phyloP scores from a whole-genome alignment of 441 rosid species.

The Croton setiger region DNA sequence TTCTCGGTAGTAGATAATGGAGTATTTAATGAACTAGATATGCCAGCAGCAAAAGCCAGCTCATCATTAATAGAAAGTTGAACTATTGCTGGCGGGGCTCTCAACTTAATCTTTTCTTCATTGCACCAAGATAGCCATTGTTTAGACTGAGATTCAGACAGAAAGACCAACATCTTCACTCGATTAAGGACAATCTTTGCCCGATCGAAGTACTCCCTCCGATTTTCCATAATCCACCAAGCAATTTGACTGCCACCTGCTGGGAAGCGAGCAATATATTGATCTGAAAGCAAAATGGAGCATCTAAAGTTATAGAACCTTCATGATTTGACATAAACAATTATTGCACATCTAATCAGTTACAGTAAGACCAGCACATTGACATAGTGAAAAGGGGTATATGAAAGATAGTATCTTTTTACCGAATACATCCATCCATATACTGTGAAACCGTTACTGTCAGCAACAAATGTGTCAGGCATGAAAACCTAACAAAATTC shows the following conservation, averaged over 20 bases:
- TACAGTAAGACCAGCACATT: neutral
- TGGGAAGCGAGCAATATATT: constrained; percentile 77
- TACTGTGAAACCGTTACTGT: neutral
- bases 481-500: neutral
- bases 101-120: constrained; percentile 74
- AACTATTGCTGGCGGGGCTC: constrained; percentile 75
- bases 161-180: constrained; percentile 79
- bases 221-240: constrained; percentile 99
- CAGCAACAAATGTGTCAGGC: neutral
- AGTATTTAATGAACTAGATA: constrained; percentile 65
- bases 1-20: constrained; percentile 48
- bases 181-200: constrained; percentile 67
- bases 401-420: neutral
- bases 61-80: constrained; percentile 92
- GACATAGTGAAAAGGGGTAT: neutral
- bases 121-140: constrained; percentile 95
- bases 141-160: constrained; percentile 77
- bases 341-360: neutral
- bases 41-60: constrained; percentile 86
- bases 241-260: constrained; percentile 95
- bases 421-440: constrained; percentile 1
- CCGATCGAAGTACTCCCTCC: constrained; percentile 87
- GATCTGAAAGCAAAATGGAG: constrained; percentile 50
- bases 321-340: neutral
- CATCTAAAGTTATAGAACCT: constrained; percentile 3